Base-by-base conservation (phyloP, 345 rosid genomes). In the Eucalyptus curtisii region DNA sequence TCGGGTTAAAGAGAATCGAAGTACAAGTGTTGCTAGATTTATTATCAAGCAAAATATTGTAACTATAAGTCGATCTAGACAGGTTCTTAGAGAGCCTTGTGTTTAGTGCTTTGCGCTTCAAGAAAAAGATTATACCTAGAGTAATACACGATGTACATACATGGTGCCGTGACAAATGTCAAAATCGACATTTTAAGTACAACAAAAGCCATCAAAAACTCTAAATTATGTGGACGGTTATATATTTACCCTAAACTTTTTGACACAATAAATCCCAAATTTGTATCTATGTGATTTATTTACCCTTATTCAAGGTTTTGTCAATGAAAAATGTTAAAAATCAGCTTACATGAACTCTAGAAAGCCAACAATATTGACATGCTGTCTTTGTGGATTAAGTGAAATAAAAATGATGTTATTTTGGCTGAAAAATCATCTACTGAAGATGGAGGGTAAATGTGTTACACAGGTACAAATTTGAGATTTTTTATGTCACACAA, bases 301-400 rank as follows among this genome's bases (percentile, higher is more conserved):
- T 52, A 52, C 25, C 10, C 57, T 52, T 52, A 4, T 52, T 19
- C 25, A 3, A 52, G 1, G 57, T 52, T 52, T 52, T 52, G 57
- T 52, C 25, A 7, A 19, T 52, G 57, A 19, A 52, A 19, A 52
- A 19, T 0, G 2, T 52, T 52, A 19, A 19, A 52, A 19, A 52
- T 1, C 24, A 52, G 25, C 57, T 0, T 52, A 19, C 57, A 52
- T 52, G 57, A 1, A 50, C 1, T 0, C 0, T 50, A 17, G 22
- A 50, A 50, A 50, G 55, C 55, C 17, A 50, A 52, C 25, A 52
- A 52, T 52, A 52, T 52, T 52, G 2, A 19, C 25, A 52, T 19
- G 24, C 1, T 52, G 25, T 52, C 10, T 25, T 19, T 52, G 10
- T 52, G 25, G 57, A 52, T 52, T 7, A 19, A 1, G 25, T 52